Conservation (phyloP, 805 yeast genomes). For the Ogataea polymorpha region DNA sequence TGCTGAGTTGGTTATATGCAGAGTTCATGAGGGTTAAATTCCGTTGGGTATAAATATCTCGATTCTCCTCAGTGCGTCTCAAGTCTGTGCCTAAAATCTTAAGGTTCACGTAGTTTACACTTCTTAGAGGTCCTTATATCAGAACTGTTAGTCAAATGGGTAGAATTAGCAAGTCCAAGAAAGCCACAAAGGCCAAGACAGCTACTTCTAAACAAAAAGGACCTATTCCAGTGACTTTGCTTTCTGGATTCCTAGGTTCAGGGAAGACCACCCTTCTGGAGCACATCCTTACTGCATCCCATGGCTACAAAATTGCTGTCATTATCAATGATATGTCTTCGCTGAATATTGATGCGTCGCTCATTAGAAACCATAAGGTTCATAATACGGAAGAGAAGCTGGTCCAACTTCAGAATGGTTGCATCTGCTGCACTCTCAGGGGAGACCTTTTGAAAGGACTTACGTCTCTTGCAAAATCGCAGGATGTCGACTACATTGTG, state of each 20-base stretch:
- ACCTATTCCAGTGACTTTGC: constrained; percentile 1
- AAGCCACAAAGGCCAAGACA: constrained; percentile 1
- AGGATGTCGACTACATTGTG: constrained; percentile 1
- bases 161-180: constrained; percentile 1
- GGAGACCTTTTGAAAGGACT: constrained; percentile 1
- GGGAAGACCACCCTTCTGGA: constrained; percentile 1
- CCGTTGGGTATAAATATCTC: constrained; percentile 1
- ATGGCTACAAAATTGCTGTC: constrained; percentile 1
- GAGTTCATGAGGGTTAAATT: constrained; percentile 1
- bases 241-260: constrained; percentile 1
- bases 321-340: constrained; percentile 1
- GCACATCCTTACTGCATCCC: constrained; percentile 2
- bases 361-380: constrained; percentile 1
- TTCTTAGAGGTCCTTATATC: neutral
- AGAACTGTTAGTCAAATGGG: constrained; percentile 1
- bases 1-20: constrained; percentile 1
- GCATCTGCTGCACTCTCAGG: constrained; percentile 2
- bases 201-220: neutral
- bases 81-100: neutral
- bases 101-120: constrained; percentile 1
- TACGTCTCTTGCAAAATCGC: constrained; percentile 1
- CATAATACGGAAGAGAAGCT: constrained; percentile 1
- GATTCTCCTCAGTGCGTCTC: neutral
- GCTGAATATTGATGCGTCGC: constrained; percentile 1
- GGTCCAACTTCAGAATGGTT: constrained; percentile 1